Evolutionary conservation across 73 alveolate species (phyloP).

Genomic region (Halteria grandinella): DNA sequence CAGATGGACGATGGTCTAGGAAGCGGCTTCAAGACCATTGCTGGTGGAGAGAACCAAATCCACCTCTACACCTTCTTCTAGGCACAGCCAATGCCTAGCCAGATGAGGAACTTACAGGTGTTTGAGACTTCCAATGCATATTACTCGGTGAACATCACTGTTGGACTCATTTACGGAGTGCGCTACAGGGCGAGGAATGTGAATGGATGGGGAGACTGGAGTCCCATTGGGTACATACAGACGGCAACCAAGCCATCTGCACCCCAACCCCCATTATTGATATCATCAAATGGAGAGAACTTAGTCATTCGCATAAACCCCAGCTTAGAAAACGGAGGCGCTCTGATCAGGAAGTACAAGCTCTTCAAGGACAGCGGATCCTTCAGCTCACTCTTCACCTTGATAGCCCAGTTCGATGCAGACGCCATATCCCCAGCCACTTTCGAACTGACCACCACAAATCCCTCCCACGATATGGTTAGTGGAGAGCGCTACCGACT

Average conservation of each 20-base stretch:
- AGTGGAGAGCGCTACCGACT: conserved; percentile 38
- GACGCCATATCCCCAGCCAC: not conserved
- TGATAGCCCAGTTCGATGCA: not conserved
- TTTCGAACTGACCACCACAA: too few species aligned
- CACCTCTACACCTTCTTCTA: conserved; percentile 15
- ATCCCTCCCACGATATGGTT: conserved; percentile 1
- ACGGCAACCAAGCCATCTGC: conserved; percentile 43
- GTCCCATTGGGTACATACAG: conserved; percentile 37
- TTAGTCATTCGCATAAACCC: conserved; percentile 36
- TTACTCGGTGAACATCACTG: conserved; percentile 17
- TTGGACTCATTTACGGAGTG: conserved; percentile 56
- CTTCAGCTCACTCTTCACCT: not conserved
- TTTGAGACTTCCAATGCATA: conserved; percentile 1
- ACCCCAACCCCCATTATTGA: conserved; percentile 23
- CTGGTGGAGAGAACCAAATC: conserved; percentile 55
- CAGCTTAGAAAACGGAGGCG: conserved; percentile 33
- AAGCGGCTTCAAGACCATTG: conserved; percentile 50
- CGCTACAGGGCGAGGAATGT: conserved; percentile 61
- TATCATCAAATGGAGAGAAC: conserved; percentile 8
- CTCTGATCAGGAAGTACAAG: conserved; percentile 44
- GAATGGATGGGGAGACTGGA: conserved; percentile 65
- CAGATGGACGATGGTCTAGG: conserved; percentile 60
- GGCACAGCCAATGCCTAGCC: conserved; percentile 17
- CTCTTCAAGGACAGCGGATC: conserved; percentile 44
- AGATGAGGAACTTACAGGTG: not conserved